A percentile compares a stretch with the other conserved stretches of the same genome.
Conservation (phyloP, 805 yeast genomes). For the Metschnikowia corniflorae region DNA sequence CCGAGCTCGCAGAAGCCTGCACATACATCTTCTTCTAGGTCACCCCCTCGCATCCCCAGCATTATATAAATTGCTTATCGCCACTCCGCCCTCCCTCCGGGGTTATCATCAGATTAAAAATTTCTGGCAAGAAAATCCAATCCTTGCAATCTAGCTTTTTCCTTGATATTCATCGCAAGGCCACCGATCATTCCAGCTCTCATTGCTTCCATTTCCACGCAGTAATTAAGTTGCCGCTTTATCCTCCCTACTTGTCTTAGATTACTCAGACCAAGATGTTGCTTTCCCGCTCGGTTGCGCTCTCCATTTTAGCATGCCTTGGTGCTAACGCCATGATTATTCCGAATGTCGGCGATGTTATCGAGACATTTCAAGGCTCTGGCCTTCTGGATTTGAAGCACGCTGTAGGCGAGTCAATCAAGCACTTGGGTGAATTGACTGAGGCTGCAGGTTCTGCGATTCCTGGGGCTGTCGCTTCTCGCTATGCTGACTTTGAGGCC, state of each 20-base stretch:
- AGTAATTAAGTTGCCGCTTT: neutral
- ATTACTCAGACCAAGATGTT: conserved; percentile 23
- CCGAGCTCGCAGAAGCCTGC: conserved; percentile 6
- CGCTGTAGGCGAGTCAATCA: conserved; percentile 10
- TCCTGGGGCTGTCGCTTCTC: conserved; percentile 5
- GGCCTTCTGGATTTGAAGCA: conserved; percentile 17
- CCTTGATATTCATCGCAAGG: neutral
- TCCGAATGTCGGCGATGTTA: conserved; percentile 47
- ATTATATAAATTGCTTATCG: conserved; percentile 17
- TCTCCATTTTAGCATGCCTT: conserved; percentile 40
- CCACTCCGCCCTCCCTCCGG: conserved; percentile 9
- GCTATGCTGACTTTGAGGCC: conserved; percentile 9
- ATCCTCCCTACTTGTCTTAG: neutral
- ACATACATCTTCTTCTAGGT: conserved; percentile 1
- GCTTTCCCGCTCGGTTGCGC: conserved; percentile 40
- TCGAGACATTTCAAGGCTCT: conserved; percentile 31
- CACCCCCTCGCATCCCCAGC: conserved; percentile 10
- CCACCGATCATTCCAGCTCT: neutral
- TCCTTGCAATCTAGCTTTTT: neutral
- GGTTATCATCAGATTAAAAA: too few relatives aligned
- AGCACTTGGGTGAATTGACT: conserved; percentile 7
- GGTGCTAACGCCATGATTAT: conserved; percentile 52
- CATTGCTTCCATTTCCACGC: neutral
- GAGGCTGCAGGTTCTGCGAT: conserved; percentile 11
- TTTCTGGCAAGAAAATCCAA: too few relatives aligned